phyloP scores from a whole-genome alignment of 2,329 filamentous ascomycete genomes.

The Fusarium brachygibbosum region DNA sequence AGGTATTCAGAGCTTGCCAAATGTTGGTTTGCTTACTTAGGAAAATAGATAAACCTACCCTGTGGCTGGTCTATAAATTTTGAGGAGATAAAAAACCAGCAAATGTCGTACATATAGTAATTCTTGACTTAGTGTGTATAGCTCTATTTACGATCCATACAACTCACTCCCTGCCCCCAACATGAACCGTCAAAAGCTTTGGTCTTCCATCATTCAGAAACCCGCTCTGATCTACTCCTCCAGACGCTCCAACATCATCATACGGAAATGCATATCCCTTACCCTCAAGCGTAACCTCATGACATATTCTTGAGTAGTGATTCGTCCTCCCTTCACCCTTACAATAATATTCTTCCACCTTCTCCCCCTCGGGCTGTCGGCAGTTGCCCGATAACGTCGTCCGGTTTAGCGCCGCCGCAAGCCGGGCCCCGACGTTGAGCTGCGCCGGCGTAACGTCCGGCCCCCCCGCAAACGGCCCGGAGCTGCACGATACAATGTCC shows the following conservation, averaged over 20 bases:
- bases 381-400: slow-evolving; percentile 71
- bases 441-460: slow-evolving; percentile 60
- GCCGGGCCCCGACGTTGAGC: slow-evolving; percentile 77
- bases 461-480: slow-evolving; percentile 65
- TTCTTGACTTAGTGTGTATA: background rate
- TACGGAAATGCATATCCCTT: slow-evolving; percentile 79
- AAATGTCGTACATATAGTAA: background rate
- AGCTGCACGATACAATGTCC: slow-evolving; percentile 67
- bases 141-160: background rate
- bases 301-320: slow-evolving; percentile 75
- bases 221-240: slow-evolving; percentile 71
- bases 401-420: slow-evolving; percentile 82
- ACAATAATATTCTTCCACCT: slow-evolving; percentile 65
- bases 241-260: slow-evolving; percentile 73
- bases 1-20: background rate
- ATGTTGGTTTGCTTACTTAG: background rate
- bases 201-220: slow-evolving; percentile 71
- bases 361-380: slow-evolving; percentile 67
- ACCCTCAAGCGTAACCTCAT: slow-evolving; percentile 69
- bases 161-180: slow-evolving; percentile 58
- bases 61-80: background rate
- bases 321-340: slow-evolving; percentile 65
- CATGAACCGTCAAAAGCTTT: slow-evolving; percentile 66
- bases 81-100: background rate
- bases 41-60: background rate